Evolutionary conservation across 805 yeast genomes (phyloP).

Genomic region (Starmerella kuoi): DNA sequence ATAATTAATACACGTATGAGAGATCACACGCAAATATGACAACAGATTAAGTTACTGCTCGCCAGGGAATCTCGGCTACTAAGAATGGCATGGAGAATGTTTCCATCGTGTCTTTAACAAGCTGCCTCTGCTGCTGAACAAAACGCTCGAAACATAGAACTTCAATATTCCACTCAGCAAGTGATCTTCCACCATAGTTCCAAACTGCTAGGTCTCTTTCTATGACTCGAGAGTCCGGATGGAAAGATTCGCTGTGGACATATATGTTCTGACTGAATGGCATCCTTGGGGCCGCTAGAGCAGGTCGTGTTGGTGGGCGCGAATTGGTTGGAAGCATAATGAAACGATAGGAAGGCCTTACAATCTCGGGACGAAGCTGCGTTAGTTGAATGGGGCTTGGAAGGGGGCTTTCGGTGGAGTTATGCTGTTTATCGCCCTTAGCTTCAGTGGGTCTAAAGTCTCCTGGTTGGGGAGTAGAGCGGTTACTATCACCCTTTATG

Average conservation of each 20-base stretch:
- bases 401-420: not conserved
- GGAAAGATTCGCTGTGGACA: not conserved
- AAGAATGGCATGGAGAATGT: conserved; percentile 27
- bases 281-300: conserved; percentile 14
- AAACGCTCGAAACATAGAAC: conserved; percentile 31
- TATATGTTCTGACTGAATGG: conserved; percentile 14
- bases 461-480: too few relatives aligned
- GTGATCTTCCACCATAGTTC: conserved; percentile 32
- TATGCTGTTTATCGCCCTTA: not conserved
- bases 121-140: conserved; percentile 22
- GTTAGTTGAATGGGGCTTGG: not conserved
- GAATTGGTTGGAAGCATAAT: conserved; percentile 19
- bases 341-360: conserved; percentile 25
- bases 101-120: conserved; percentile 24
- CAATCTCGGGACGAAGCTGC: conserved; percentile 25
- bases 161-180: conserved; percentile 31
- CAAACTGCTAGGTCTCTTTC: conserved; percentile 23
- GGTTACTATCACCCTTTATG: not conserved
- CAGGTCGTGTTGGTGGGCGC: conserved; percentile 1
- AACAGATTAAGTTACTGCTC: too few relatives aligned
- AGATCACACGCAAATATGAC: too few relatives aligned
- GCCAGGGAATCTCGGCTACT: conserved; percentile 30
- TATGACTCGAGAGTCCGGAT: not conserved
- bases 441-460: too few relatives aligned
- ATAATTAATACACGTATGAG: too few relatives aligned